Conservation (phyloP, 192 early-diverging fungal species). For the Obelidium mucronatum region DNA sequence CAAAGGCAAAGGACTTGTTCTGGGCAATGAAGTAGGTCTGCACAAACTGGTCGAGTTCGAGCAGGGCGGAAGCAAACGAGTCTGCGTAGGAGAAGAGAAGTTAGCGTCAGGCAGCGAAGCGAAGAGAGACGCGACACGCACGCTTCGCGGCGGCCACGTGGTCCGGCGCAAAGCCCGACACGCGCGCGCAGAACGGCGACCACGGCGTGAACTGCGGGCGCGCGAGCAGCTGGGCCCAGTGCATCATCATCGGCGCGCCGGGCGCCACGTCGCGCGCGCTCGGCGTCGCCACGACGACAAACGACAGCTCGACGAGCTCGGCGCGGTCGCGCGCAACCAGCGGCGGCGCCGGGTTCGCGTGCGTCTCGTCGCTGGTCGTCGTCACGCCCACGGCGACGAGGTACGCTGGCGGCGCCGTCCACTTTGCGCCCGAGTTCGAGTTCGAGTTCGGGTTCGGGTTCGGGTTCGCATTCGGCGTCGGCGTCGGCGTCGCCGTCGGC, state of each 20-base stretch:
- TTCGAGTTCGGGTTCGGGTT: background rate
- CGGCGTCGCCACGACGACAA: constrained; percentile 37
- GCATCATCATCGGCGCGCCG: constrained; percentile 25
- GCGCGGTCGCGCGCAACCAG: constrained; percentile 56
- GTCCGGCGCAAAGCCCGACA: constrained; percentile 68
- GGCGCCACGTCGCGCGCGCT: background rate
- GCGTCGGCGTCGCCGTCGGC: background rate
- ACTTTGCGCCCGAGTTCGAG: background rate
- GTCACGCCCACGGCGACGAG: constrained; percentile 73
- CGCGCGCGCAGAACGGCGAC: constrained; percentile 63
- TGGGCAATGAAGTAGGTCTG: constrained; percentile 56
- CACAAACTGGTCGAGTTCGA: constrained; percentile 59
- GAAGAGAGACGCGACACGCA: background rate
- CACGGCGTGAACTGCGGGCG: constrained; percentile 45
- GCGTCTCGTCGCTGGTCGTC: constrained; percentile 78
- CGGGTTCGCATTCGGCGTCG: too few relatives aligned
- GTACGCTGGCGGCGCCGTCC: constrained; percentile 18
- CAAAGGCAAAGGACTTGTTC: constrained; percentile 68
- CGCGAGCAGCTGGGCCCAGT: constrained; percentile 39
- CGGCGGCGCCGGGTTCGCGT: constrained; percentile 59
- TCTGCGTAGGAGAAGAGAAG: constrained; percentile 1
- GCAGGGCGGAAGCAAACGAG: constrained; percentile 60
- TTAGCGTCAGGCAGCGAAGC: background rate
- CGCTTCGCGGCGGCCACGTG: constrained; percentile 50
- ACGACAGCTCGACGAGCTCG: constrained; percentile 49